Conservation (phyloP, 495 filamentous ascomycete genomes). For the Daldinia concentrica region DNA sequence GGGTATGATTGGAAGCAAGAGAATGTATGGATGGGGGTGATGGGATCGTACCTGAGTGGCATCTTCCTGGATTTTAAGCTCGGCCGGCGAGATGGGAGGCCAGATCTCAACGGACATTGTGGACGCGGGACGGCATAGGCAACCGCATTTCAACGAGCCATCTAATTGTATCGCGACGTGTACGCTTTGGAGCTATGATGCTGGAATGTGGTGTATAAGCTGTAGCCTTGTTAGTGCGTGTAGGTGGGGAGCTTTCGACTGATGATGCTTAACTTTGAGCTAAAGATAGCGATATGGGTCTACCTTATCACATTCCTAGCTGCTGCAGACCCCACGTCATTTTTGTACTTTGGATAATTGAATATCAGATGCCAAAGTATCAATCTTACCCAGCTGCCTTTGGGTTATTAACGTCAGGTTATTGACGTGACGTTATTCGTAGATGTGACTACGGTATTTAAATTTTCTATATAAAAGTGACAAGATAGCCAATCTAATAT, state of each 20-base stretch:
- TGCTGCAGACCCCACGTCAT: constrained; percentile 22
- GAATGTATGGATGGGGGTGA: constrained; percentile 24
- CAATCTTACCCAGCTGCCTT: background rate
- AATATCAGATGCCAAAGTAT: background rate
- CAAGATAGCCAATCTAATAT: too few relatives aligned
- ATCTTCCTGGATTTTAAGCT: constrained; percentile 73
- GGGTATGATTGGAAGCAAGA: background rate
- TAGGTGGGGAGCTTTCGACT: constrained; percentile 35
- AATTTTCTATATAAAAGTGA: too few relatives aligned
- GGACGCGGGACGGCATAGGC: constrained; percentile 40
- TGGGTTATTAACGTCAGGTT: background rate
- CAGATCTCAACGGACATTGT: constrained; percentile 80
- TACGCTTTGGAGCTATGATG: constrained; percentile 1
- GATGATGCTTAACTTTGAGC: constrained; percentile 17
- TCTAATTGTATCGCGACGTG: constrained; percentile 21
- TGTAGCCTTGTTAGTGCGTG: constrained; percentile 13
- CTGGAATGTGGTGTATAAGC: constrained; percentile 4
- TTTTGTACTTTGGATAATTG: constrained; percentile 11
- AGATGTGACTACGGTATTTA: too few relatives aligned
- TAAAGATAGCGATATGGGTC: constrained; percentile 15
- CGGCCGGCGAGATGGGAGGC: constrained; percentile 72
- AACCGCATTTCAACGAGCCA: constrained; percentile 47
- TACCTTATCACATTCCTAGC: constrained; percentile 7
- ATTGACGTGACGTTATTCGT: too few relatives aligned
- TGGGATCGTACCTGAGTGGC: constrained; percentile 66